Conservation (phyloP, 805 yeast species). For the Candida tallmaniae region DNA sequence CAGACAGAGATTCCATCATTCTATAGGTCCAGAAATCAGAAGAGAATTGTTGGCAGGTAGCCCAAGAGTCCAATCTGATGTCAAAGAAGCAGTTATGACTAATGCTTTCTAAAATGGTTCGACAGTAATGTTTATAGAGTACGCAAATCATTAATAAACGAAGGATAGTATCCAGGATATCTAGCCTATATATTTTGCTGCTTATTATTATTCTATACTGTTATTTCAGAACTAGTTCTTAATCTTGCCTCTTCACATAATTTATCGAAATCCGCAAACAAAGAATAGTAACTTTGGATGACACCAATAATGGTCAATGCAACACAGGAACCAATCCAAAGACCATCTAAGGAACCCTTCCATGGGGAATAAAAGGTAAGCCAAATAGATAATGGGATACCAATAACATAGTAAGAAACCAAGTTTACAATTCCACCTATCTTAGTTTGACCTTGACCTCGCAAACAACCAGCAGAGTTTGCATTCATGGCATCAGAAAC, state of each 20-base stretch:
- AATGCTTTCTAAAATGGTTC: slow-evolving; percentile 27
- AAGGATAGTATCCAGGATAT: no score
- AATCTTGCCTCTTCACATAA: slow-evolving; percentile 36
- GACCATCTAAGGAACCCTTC: slow-evolving; percentile 50
- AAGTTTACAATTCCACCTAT: slow-evolving; percentile 58
- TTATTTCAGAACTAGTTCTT: slow-evolving; percentile 18
- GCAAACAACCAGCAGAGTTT: slow-evolving; percentile 67
- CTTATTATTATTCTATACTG: no score
- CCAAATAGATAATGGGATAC: slow-evolving; percentile 55
- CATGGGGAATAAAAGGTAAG: slow-evolving; percentile 47
- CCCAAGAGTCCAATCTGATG: slow-evolving; percentile 46
- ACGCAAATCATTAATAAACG: no score
- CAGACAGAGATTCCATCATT: slow-evolving; percentile 83
- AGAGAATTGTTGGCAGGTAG: slow-evolving; percentile 87
- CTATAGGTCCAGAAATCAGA: slow-evolving; percentile 90
- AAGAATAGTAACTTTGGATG: slow-evolving; percentile 37
- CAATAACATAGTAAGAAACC: slow-evolving; percentile 55
- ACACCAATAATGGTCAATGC: slow-evolving; percentile 49
- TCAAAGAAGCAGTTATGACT: slow-evolving; percentile 33
- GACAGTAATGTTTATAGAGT: background rate
- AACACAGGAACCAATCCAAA: slow-evolving; percentile 58
- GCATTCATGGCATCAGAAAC: slow-evolving; percentile 66
- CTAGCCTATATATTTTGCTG: no score
- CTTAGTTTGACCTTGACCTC: slow-evolving; percentile 75
- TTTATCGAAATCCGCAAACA: slow-evolving; percentile 32